Base-by-base conservation (phyloP, 192 early-diverging fungal species). In the Podila clonocystis region DNA sequence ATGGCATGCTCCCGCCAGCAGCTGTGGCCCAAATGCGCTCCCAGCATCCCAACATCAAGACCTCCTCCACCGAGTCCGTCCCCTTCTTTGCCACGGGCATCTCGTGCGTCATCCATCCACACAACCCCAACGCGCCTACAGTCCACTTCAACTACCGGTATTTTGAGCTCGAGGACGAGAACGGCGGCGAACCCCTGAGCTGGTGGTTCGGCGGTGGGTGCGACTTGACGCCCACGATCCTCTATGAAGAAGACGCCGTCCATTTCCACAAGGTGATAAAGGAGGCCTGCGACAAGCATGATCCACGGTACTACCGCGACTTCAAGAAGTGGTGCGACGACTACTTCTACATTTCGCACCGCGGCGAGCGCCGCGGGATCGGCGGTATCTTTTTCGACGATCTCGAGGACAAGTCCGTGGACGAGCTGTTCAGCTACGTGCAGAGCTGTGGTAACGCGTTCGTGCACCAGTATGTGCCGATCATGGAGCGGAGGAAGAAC, bases 341-440 rank as follows among this genome's bases (percentile, higher is more conserved):
- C 34, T 99, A 99, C 83, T 99, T 99, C 82, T 87, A 89, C 77
- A 91, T 91, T 65, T 86, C 90, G 8, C 98, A 99, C 82, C 90
- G 98, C 17, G 72, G 85, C 9, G 98, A 99, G 82, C 87, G 91
- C 17, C 94, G 98, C 33, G 98, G 98, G 5, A 82, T 99, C 62
- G 98, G 98, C 24, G 98, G 98, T 29, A 98, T 98, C 80, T 99
- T 99, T 85, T 99, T 99, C 84, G 98, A 99, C 72, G 98, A 99
- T 70, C 82, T 98, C 49, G 92, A 94, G 64, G 89, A 93, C 58
- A 91, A 90, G 74, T 62, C 82, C n/a, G 83, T 87, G 4, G 92
- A 97, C 50, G 89, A 95, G 65, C 71, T 95, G 38, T 99, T 97
- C 83, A 84, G 68, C 0, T 98, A 96, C 86, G 93, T 97, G 15